Conservation (phyloP, 1,139 yeast genomes). For the Spathaspora sp. region DNA sequence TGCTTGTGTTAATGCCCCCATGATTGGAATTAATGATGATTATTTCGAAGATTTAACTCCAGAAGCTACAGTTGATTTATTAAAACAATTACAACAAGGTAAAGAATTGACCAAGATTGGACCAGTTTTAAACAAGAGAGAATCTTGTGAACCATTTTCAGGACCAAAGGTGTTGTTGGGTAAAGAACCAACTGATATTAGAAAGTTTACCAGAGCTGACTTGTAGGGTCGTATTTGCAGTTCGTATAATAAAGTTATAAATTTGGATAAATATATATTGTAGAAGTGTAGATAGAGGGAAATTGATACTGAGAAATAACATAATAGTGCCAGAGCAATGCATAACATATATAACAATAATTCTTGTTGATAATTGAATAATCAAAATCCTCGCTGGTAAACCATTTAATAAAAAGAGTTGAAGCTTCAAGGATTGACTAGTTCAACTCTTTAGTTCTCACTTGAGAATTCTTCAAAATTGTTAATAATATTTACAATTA, state of each 20-base stretch:
- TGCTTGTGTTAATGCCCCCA: slow-evolving; percentile 91
- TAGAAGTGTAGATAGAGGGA: not conserved
- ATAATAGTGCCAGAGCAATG: no score
- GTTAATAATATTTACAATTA: no score
- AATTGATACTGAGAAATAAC: no score
- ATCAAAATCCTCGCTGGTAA: no score
- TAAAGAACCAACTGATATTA: slow-evolving; percentile 67
- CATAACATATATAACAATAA: no score
- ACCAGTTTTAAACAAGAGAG: slow-evolving; percentile 62
- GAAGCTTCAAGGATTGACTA: no score
- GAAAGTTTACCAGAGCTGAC: slow-evolving; percentile 44
- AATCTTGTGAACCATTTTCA: slow-evolving; percentile 72
- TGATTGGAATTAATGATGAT: slow-evolving; percentile 83
- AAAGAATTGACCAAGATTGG: slow-evolving; percentile 59
- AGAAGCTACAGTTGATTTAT: slow-evolving; percentile 59
- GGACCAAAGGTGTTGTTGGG: slow-evolving; percentile 66
- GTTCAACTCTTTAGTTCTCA: no score
- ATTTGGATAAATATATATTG: not conserved
- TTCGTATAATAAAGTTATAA: not conserved
- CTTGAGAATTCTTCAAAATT: no score
- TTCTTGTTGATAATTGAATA: no score
- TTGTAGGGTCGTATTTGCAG: slow-evolving; percentile 17
- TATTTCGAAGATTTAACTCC: slow-evolving; percentile 81
- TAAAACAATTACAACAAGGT: slow-evolving; percentile 67
- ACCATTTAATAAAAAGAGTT: no score